Percentiles rank a stretch among this genome's conserved stretches.
Evolutionary conservation across 345 rosid genomes (phyloP).

Genomic region (Citrus australasica): DNA sequence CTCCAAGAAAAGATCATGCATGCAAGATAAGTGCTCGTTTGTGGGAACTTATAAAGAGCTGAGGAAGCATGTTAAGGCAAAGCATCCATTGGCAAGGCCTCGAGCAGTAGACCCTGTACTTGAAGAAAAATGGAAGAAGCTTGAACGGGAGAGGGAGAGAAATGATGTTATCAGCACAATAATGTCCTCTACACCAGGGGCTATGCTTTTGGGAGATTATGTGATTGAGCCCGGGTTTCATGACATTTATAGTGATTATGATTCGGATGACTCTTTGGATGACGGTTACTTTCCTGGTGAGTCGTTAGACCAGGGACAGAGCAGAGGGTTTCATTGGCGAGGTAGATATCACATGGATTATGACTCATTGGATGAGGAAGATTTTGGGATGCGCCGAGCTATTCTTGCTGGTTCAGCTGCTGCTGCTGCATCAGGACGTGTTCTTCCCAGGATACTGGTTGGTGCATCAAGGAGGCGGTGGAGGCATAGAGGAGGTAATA

Average conservation of each 20-base stretch:
- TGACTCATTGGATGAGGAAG: slow-evolving; percentile 41
- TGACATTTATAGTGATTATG: slow-evolving; percentile 37
- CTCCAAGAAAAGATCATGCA: slow-evolving; percentile 64
- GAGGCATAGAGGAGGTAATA: slow-evolving; percentile 37
- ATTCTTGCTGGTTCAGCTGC: slow-evolving; percentile 34
- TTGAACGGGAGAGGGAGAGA: slow-evolving; percentile 64
- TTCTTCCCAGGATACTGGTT: slow-evolving; percentile 33
- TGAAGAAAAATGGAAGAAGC: slow-evolving; percentile 75
- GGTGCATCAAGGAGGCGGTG: slow-evolving; percentile 39
- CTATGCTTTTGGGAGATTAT: slow-evolving; percentile 78
- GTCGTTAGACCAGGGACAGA: slow-evolving; percentile 31
- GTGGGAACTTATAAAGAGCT: slow-evolving; percentile 60
- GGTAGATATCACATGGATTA: slow-evolving; percentile 30
- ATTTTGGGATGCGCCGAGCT: slow-evolving; percentile 27
- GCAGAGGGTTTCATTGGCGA: slow-evolving; percentile 21
- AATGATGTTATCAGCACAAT: slow-evolving; percentile 71
- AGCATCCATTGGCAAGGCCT: slow-evolving; percentile 75
- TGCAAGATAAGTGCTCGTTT: slow-evolving; percentile 73
- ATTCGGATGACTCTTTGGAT: slow-evolving; percentile 53
- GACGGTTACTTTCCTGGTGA: slow-evolving; percentile 40
- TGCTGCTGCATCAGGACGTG: slow-evolving; percentile 32
- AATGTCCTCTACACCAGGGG: slow-evolving; percentile 77
- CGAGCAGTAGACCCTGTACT: slow-evolving; percentile 71
- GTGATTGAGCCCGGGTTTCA: slow-evolving; percentile 67
- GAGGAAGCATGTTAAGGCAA: slow-evolving; percentile 70